Conservation (phyloP, 805 yeast genomes). For the Kurtzmaniella cleridarum region DNA sequence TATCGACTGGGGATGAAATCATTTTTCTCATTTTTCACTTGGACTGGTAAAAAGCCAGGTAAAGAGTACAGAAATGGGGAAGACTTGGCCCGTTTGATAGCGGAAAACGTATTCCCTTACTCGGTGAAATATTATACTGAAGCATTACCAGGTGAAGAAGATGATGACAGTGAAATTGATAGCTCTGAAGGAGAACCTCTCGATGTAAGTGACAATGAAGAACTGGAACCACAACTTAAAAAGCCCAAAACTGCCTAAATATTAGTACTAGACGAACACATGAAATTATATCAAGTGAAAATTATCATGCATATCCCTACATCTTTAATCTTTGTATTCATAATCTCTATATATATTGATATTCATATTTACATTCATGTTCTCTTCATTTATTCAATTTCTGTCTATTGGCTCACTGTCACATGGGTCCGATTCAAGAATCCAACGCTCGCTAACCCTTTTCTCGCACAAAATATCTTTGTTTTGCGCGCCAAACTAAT, state of each 20-base stretch:
- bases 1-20: conserved; percentile 74
- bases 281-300: too few relatives aligned
- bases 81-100: conserved; percentile 63
- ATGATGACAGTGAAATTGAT: conserved; percentile 44
- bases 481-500: too few relatives aligned
- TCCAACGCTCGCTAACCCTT: too few relatives aligned
- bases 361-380: too few relatives aligned
- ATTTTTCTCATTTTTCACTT: conserved; percentile 80
- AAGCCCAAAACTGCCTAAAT: not conserved
- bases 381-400: too few relatives aligned
- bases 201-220: conserved; percentile 51
- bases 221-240: not conserved
- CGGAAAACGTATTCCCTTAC: conserved; percentile 79
- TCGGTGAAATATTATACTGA: conserved; percentile 79
- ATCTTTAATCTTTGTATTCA: too few relatives aligned
- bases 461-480: too few relatives aligned
- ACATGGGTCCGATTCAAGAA: too few relatives aligned
- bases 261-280: too few relatives aligned
- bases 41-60: conserved; percentile 77
- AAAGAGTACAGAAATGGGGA: conserved; percentile 78
- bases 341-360: too few relatives aligned
- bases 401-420: too few relatives aligned
- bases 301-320: too few relatives aligned
- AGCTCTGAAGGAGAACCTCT: conserved; percentile 46
- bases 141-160: conserved; percentile 58